Evolutionary conservation across 2,329 filamentous ascomycete genomes (phyloP), one percentile per base, ranked within the genome.

Genomic region (Bipolaris sorokiniana): DNA sequence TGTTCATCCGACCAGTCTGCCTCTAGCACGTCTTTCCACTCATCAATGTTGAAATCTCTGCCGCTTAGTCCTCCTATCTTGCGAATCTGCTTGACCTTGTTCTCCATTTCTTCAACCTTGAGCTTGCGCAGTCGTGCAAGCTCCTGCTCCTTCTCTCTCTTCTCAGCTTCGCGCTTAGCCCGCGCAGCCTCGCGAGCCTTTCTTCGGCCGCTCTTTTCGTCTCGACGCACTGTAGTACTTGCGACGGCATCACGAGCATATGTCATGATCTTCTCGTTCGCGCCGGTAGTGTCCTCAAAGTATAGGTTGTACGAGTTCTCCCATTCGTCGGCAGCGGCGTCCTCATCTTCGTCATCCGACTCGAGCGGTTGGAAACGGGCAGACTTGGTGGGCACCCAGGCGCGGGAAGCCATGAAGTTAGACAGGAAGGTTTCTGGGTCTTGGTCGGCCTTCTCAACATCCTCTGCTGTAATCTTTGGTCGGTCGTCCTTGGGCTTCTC

Each of bases 231-330:
- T 0, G 93, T 95, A 64, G 90, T 90, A 61, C 89, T 88, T 37
- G 88, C 88, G 36, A 90, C 89, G 16, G 92, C 84, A 73, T 96
- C 92, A 86, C 94, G 89, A 54, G 94, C 90, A 78, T 97, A 96
- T 5, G 93, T 92, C 70, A 90, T 88, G 31, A 99, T 82, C 48
- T 90, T 88, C 77, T 97, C 92, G 72, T 97, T 97, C 68, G 91
- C 88, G 72, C 91, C 92, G 58, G 85, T 85, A 0, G 95, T 92
- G 68, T 98, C 91, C 75, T 99, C 95, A 71, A 99, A 99, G 33
- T 95, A 90, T 78, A 97, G 80, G 79, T 99, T 99, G 80, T 97
- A 99, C 4, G 93, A 93, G 63, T 90, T 85, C 78, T 99, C 95
- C 70, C 94, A 96, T 59, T 89, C 87, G 42, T 98, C 94, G 23